These are phyloP conservation scores for Fusarium tricinctum DNA, from an alignment of 2,329 filamentous ascomycete species.

Conservation along the genomic window DNA sequence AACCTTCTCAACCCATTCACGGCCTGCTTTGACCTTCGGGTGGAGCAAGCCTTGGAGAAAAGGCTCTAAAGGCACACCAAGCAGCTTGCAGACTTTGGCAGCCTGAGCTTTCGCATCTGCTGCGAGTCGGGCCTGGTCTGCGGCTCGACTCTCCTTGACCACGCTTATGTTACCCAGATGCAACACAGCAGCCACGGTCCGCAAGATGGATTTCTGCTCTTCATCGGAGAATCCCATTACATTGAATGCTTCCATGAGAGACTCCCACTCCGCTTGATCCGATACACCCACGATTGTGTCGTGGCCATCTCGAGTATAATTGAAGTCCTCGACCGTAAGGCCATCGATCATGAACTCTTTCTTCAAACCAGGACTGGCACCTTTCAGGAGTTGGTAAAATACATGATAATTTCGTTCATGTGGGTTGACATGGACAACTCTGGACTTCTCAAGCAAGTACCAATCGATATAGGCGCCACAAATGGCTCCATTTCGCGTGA, in stretches of 20 bases:
- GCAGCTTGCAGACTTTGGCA: slow-evolving; percentile 82
- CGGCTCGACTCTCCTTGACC: slow-evolving; percentile 88
- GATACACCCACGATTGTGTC: slow-evolving; percentile 92
- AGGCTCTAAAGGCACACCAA: slow-evolving; percentile 86
- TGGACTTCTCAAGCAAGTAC: slow-evolving; percentile 98
- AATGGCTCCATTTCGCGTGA: slow-evolving; percentile 88
- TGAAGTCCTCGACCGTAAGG: slow-evolving; percentile 85
- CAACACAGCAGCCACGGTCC: slow-evolving; percentile 89
- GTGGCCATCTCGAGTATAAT: slow-evolving; percentile 92
- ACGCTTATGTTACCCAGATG: slow-evolving; percentile 94
- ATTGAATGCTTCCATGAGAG: slow-evolving; percentile 89
- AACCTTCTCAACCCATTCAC: slow-evolving; percentile 98
- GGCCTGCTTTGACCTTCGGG: slow-evolving; percentile 92
- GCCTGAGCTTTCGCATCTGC: slow-evolving; percentile 81
- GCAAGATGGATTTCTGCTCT: slow-evolving; percentile 86
- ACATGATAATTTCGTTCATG: slow-evolving; percentile 97
- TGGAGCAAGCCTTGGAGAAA: slow-evolving; percentile 92
- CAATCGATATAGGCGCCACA: slow-evolving; percentile 97
- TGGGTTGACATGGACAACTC: slow-evolving; percentile 88
- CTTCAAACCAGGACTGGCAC: slow-evolving; percentile 80
- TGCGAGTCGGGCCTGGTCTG: slow-evolving; percentile 88
- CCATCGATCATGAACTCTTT: slow-evolving; percentile 81
- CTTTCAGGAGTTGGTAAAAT: slow-evolving; percentile 94
- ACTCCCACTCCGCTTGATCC: slow-evolving; percentile 90
- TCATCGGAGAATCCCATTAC: slow-evolving; percentile 93